phyloP scores from a whole-genome alignment of 305 asterid species.

The Fraxinus greggii region DNA sequence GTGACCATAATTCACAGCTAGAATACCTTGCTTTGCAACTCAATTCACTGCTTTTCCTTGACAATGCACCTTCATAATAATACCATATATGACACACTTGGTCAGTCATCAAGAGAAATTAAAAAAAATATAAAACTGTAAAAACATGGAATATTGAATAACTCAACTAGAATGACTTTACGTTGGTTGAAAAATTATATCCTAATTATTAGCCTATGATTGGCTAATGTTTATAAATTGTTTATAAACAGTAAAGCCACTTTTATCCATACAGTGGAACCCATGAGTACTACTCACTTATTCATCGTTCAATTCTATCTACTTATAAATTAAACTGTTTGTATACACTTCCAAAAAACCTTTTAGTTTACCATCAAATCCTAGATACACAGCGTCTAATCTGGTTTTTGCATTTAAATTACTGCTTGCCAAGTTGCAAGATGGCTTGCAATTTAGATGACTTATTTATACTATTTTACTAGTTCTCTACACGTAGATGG shows the following conservation, averaged over 20 bases:
- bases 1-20: slow-evolving; percentile 14
- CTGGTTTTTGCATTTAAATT: background rate
- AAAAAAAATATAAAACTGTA: background rate
- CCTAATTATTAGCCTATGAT: background rate
- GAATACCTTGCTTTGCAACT: slow-evolving; percentile 56
- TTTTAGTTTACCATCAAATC: background rate
- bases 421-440: background rate
- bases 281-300: background rate
- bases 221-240: background rate
- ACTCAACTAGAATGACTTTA: background rate
- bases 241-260: background rate
- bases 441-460: background rate
- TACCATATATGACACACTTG: background rate
- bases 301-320: background rate
- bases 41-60: slow-evolving; percentile 45
- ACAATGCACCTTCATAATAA: slow-evolving; percentile 45
- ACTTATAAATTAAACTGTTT: background rate
- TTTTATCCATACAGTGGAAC: background rate
- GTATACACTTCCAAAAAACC: background rate
- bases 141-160: background rate
- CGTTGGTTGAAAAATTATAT: background rate
- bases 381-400: background rate
- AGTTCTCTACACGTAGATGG: background rate
- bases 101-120: slow-evolving; percentile 4
- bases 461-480: background rate